phyloP scores from a whole-genome alignment of 1,284 basidiomycete genomes.

The Tylopilus sp. region DNA sequence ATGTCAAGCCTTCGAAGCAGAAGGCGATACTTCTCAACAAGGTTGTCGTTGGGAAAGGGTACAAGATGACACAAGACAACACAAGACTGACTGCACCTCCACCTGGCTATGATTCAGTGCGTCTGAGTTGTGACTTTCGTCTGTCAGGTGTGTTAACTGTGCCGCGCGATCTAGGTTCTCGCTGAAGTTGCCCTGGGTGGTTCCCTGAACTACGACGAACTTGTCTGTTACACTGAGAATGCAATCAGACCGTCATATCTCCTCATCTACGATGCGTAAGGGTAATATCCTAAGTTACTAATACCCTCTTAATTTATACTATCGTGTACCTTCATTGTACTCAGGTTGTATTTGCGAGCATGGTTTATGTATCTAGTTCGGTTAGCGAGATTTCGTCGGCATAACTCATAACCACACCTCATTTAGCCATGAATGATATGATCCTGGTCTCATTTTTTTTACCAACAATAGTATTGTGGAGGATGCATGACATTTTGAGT shows the following conservation, averaged over 20 bases:
- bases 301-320: slow-evolving; percentile 6
- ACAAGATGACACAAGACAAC: slow-evolving; percentile 57
- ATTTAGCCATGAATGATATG: no score
- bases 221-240: slow-evolving; percentile 64
- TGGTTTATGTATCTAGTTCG: slow-evolving; percentile 22
- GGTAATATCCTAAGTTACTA: neutral
- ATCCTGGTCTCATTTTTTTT: neutral
- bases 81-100: slow-evolving; percentile 53
- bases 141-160: slow-evolving; percentile 2
- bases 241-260: slow-evolving; percentile 65
- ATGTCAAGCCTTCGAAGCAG: slow-evolving; percentile 48
- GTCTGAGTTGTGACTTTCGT: slow-evolving; percentile 17
- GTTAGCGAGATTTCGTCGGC: no score
- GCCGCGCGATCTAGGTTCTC: slow-evolving; percentile 43
- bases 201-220: slow-evolving; percentile 61
- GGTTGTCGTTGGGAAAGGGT: slow-evolving; percentile 66
- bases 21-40: slow-evolving; percentile 67
- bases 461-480: neutral
- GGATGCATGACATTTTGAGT: slow-evolving; percentile 28
- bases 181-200: slow-evolving; percentile 53
- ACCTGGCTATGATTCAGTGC: slow-evolving; percentile 58
- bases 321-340: neutral
- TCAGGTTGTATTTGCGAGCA: neutral
- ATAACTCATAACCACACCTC: no score
- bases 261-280: slow-evolving; percentile 55